Base-by-base conservation (phyloP, 805 yeast genomes). In the Dipodascus albidus region DNA sequence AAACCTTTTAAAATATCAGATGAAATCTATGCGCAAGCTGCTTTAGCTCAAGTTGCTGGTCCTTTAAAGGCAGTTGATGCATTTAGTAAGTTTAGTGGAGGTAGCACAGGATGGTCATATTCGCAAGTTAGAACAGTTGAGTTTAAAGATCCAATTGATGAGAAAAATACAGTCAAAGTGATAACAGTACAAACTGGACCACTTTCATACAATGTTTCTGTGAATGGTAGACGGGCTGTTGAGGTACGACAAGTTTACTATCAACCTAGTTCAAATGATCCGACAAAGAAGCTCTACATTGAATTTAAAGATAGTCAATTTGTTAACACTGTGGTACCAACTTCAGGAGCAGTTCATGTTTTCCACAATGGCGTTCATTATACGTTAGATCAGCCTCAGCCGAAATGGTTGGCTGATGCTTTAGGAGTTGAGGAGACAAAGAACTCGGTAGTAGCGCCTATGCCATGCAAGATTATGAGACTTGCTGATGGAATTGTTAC, bases 401-500 rank as follows among this genome's bases (percentile, higher is more conserved):
- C 68, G 15, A 58, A 58, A 24, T 64, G 68, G 68, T 52, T 64
- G 35, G 53, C 58, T 41, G 55, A 56, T 42, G 67, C 67, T 9
- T 52, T 62, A 11, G 65, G 65, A 14, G 55, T 51, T 14, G 51
- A 51, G 21, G 64, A 55, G 23, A 54, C 53, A 22, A 54, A 52
- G 14, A 50, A 62, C 53, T 55, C 62, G 27, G 65, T 64, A 4
- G 56, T 59, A 3, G 65, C 66, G 2, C 67, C 67, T 9, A 64
- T 64, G 68, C 67, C 67, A 17, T 64, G 67, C 52, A 63, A 62
- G 23, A 61, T 64, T 21, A 60, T 64, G 23, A 54, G 59, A 47
- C 61, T 64, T 31, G 51, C 51, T 35, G 44, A 38, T 38, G 44
- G 44, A n/a, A 65, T 61, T 31, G 42, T 44, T 42, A 57, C 57